These are phyloP conservation scores for Lagenaria siceraria DNA, from an alignment of 306 rosid species.

Conservation along the genomic window DNA sequence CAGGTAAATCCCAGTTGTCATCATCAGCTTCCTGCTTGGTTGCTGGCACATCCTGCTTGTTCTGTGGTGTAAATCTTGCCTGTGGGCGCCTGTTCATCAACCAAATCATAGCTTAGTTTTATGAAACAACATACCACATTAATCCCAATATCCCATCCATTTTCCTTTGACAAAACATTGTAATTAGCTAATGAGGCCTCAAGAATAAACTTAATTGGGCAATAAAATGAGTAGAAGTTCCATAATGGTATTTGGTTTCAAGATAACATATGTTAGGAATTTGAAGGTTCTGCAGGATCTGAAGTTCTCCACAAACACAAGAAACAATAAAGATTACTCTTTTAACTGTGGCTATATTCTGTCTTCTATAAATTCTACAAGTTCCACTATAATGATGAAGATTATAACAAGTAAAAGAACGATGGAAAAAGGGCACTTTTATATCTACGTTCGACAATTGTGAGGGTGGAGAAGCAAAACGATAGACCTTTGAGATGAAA, in stretches of 20 bases:
- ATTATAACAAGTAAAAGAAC: neutral
- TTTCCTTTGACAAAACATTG: neutral
- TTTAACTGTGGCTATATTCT: neutral
- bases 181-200: neutral
- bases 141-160: neutral
- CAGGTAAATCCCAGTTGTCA: slow-evolving; percentile 80
- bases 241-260: neutral
- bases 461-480: too few species aligned
- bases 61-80: slow-evolving; percentile 10
- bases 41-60: slow-evolving; percentile 16
- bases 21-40: slow-evolving; percentile 52
- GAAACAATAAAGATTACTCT: neutral
- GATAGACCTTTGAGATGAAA: neutral
- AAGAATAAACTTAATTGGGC: neutral
- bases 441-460: too few species aligned
- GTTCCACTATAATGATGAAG: neutral
- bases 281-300: neutral
- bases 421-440: neutral
- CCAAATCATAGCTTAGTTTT: neutral
- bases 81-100: slow-evolving; percentile 23
- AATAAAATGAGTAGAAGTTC: neutral
- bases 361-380: neutral
- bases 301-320: neutral
- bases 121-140: neutral
- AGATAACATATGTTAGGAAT: neutral